These are phyloP conservation scores for Trichophyton mentagrophytes DNA, from an alignment of 2,329 filamentous ascomycete genomes.

Conservation along the genomic window DNA sequence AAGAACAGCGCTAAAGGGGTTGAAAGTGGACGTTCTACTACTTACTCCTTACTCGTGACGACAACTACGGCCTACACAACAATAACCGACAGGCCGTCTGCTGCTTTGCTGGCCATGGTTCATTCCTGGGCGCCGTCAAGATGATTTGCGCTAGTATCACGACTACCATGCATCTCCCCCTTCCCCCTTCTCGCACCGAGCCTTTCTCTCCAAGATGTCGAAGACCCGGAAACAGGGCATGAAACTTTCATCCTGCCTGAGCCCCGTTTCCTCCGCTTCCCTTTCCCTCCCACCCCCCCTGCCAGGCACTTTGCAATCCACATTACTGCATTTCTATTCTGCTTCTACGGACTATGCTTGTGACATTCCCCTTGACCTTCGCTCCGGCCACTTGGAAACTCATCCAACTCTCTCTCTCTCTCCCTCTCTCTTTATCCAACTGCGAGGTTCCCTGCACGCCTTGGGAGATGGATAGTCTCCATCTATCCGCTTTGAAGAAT, in stretches of 20 bases:
- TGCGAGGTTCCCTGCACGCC: too few species aligned
- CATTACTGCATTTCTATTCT: background rate
- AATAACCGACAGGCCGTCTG: background rate
- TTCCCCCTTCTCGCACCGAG: background rate
- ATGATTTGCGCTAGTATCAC: background rate
- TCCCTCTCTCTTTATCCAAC: background rate
- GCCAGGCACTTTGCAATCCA: background rate
- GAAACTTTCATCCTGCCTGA: conserved; percentile 1
- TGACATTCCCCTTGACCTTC: background rate
- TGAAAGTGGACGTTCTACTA: background rate
- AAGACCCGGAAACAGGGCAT: background rate
- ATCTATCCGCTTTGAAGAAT: background rate
- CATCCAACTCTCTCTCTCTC: too few species aligned
- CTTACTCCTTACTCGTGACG: background rate
- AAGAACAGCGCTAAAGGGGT: background rate
- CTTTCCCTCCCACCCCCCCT: background rate
- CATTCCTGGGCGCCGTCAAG: background rate
- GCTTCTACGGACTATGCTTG: background rate
- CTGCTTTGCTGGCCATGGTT: background rate
- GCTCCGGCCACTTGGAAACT: too few species aligned
- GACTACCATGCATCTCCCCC: background rate
- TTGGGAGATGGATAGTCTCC: too few species aligned
- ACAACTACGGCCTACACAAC: background rate
- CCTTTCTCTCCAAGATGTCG: background rate
- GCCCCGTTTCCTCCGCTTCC: background rate